Evolutionary conservation across 306 rosid species (phyloP), one percentile per base, ranked within the genome.

Genomic region (Arachis hypogaea): DNA sequence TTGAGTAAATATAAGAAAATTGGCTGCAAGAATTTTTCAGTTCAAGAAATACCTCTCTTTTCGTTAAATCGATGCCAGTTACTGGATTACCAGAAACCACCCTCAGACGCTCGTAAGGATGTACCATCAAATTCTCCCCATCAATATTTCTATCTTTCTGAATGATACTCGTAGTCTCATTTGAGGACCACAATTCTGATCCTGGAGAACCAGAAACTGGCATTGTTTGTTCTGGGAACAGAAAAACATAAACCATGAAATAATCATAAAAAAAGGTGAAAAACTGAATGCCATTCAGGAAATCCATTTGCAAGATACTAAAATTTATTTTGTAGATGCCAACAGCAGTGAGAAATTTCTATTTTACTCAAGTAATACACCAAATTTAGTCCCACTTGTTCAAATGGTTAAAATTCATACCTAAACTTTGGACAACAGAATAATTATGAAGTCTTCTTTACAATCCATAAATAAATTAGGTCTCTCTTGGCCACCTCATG

Each of bases 31-130:
- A 12, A 59, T 77, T 75, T 42, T 69, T 58, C 22, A 51, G 78
- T 75, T 70, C 58, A 74, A 76, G 54, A 43, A 50, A 29, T 85
- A 91, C 97, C 98, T 93, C 98, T 88, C 97, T 83, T 82, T 68
- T 89, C 56, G 92, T 88, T 73, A 86, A 76, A 81, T 91, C 82
- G 38, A 93, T 93, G 86, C 85, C 89, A 3, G 86, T 68, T 52
- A 77, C 77, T 0, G 88, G 94, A 69, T 93, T 86, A 30, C 74
- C 75, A 74, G 97, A 93, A 73, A 65, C 51, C 75, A 91, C 88
- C 59, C 75, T 83, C 52, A 94, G 71, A 22, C 87, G 83, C 79
- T 91, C 97, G 61, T 88, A 94, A n/a, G 96, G 94, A 71, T 89
- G 75, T 64, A 43, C 65, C 44, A 52, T 3, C 60, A 71, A 47